Evolutionary conservation across 345 rosid species (phyloP).

Genomic region (Eucalyptus grandis): DNA sequence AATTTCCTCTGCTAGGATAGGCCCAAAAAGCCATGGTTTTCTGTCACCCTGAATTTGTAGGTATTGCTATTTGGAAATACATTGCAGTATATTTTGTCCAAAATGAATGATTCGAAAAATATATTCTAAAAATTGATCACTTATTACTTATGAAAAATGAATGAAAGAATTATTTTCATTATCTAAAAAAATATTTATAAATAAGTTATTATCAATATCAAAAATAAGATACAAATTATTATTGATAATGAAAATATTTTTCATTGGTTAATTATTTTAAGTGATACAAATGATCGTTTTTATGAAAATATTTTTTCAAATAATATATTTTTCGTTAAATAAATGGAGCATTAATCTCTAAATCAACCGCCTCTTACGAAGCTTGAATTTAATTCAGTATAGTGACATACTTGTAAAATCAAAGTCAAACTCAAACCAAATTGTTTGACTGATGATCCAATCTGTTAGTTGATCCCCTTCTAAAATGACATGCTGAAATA

Average conservation of each 20-base stretch:
- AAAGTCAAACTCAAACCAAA: too few relatives aligned
- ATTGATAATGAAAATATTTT: too few relatives aligned
- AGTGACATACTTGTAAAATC: rapidly evolving
- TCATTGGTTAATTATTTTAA: too few relatives aligned
- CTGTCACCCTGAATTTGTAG: too few relatives aligned
- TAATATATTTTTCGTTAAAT: rapidly evolving
- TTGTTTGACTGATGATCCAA: rapidly evolving
- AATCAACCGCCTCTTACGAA: rapidly evolving
- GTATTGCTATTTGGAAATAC: too few relatives aligned
- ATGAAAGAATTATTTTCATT: too few relatives aligned
- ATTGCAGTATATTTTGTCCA: too few relatives aligned
- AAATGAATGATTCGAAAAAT: too few relatives aligned
- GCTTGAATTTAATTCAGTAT: rapidly evolving
- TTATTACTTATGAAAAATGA: rapidly evolving
- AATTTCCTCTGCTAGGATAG: too few relatives aligned
- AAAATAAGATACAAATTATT: rapidly evolving
- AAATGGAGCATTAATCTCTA: too few relatives aligned
- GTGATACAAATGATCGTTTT: rapidly evolving
- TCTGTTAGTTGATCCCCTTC: rapidly evolving
- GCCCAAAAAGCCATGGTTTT: too few relatives aligned
- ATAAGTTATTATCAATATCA: too few relatives aligned
- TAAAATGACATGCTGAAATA: rapidly evolving
- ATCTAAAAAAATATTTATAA: rapidly evolving
- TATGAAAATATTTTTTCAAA: rapidly evolving
- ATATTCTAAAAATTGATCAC: rapidly evolving